Base-by-base conservation (phyloP, 495 filamentous ascomycete species). In the Stereocaulon alpinum region DNA sequence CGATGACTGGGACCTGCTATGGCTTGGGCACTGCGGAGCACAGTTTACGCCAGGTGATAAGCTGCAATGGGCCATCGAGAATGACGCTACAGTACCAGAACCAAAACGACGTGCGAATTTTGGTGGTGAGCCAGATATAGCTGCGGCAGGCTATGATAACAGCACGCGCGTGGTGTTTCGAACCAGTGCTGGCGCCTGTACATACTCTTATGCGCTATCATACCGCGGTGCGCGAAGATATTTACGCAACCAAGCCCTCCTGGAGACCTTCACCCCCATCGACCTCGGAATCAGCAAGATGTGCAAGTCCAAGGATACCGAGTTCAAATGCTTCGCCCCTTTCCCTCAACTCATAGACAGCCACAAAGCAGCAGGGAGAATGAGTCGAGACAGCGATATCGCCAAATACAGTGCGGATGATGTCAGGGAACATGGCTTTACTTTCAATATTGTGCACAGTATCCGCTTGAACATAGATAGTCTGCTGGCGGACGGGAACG, bases 181-280 rank as follows among this genome's bases (percentile, higher is more conserved):
- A 32, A 65, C 72, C 17, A 71, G 66, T 20, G 72, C 72, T 24
- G 73, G 70, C 18, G 72, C 80, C 29, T 84, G 80, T 68, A 72
- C 74, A 5, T 74, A 76, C 55, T 69, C 74, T 18, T 85, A 85
- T 66, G 80, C 80, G 0, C 71, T 84, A 3, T 78, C 78, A 0
- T 75, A 74, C 30, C 64, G 70, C 48, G 79, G 81, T 6, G 81
- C 80, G 3, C 76, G 71, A 24, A 78, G 77, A 18, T 68, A 82
- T 15, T 73, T 84, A n/a, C 67, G 72, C 17, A 74, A 71, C 44
- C 69, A 79, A 20, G 75, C 71, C 6, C 69, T 77, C 2, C 73
- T 73, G 27, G 66, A 69, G 6, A 69, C 66, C 20, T 68, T 68
- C 17, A 67, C 67, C 12, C 70, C 76, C 3, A 77, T 77, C 48